Conservation (phyloP, 148 eudicot genomes). For the Fallopia convolvulus region DNA sequence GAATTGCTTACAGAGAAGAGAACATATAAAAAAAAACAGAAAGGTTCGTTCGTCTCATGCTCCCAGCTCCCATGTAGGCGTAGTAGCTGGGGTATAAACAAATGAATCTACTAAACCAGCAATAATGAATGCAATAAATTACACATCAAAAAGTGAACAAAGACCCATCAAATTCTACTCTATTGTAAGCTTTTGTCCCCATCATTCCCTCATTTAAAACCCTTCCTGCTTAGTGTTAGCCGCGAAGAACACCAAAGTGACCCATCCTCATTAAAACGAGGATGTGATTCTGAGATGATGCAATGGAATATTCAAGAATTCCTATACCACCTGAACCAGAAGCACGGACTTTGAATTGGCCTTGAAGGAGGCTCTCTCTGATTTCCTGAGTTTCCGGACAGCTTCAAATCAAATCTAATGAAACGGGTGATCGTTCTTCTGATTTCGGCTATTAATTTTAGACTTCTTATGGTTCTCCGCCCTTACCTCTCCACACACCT, state of each 20-base stretch:
- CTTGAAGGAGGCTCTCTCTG: neutral
- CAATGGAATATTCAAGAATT: neutral
- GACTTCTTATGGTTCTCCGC: neutral
- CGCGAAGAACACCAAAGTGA: neutral
- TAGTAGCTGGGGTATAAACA: neutral
- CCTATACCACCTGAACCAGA: neutral
- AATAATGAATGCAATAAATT: neutral
- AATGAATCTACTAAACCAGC: constrained; percentile 1
- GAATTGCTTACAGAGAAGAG: neutral
- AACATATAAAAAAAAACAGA: neutral
- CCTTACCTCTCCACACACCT: constrained; percentile 65
- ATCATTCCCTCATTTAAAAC: neutral
- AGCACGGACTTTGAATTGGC: neutral
- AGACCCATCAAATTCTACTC: neutral
- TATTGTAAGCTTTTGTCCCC: neutral
- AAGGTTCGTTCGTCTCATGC: neutral
- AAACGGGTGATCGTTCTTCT: neutral
- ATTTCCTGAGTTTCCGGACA: neutral
- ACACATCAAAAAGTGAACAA: neutral
- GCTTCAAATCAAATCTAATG: neutral
- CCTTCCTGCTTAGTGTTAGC: no score
- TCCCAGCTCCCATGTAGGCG: neutral
- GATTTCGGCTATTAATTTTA: neutral
- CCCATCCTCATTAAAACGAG: neutral
- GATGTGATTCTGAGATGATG: neutral